These are phyloP conservation scores for Metschnikowia corniflorae DNA, from an alignment of 805 yeast genomes.

Conservation along the genomic window DNA sequence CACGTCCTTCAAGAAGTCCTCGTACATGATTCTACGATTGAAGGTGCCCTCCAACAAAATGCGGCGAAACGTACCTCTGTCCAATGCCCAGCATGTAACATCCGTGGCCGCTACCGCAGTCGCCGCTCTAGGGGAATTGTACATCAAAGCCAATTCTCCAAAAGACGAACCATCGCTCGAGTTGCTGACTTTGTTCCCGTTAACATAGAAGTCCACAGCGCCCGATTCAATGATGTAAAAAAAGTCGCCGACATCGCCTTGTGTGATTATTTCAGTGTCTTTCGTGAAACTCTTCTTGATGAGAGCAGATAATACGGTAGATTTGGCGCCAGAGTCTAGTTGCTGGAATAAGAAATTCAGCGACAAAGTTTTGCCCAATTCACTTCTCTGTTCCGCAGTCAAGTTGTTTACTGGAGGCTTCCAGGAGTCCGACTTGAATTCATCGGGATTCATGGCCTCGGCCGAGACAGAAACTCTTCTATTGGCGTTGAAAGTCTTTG, in stretches of 20 bases:
- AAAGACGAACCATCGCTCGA: conserved; percentile 87
- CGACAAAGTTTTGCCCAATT: conserved; percentile 68
- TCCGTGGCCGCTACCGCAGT: conserved; percentile 73
- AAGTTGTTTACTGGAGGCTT: conserved; percentile 67
- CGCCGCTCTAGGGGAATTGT: conserved; percentile 96
- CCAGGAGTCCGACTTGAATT: conserved; percentile 65
- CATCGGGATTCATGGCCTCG: conserved; percentile 77
- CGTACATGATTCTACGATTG: conserved; percentile 86
- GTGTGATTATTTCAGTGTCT: conserved; percentile 68
- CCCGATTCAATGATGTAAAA: conserved; percentile 87
- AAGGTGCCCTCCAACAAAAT: conserved; percentile 88
- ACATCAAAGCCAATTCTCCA: conserved; percentile 97
- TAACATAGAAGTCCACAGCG: conserved; percentile 72
- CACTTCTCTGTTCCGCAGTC: conserved; percentile 56
- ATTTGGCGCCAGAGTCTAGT: conserved; percentile 72
- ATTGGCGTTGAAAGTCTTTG: conserved; percentile 65
- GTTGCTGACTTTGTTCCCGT: conserved; percentile 65
- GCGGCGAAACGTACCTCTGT: conserved; percentile 87
- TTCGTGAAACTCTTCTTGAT: conserved; percentile 61
- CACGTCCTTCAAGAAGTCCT: conserved; percentile 80
- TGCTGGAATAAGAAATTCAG: conserved; percentile 83
- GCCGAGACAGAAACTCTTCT: conserved; percentile 91
- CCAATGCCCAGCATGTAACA: conserved; percentile 79
- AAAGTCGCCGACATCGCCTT: conserved; percentile 94
- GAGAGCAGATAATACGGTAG: conserved; percentile 79